A percentile compares a stretch with the other conserved stretches of the same genome.
These are phyloP conservation scores for Gossypium anomalum DNA, from an alignment of 345 rosid genomes.

Conservation along the genomic window DNA sequence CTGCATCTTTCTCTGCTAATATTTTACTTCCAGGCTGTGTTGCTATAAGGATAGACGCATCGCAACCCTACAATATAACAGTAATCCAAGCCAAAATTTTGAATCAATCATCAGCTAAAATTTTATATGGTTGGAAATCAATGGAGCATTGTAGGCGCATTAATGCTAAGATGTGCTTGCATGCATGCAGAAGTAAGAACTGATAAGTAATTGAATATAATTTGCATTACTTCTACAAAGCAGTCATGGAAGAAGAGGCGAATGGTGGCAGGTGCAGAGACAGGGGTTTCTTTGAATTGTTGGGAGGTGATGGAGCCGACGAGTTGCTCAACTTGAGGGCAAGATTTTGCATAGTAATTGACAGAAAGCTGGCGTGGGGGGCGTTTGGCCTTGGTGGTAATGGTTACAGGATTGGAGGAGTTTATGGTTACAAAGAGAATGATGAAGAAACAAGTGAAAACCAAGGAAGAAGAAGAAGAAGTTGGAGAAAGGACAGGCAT, in stretches of 20 bases:
- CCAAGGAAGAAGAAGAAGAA: conserved; percentile 25
- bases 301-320: conserved; percentile 64
- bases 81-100: neutral
- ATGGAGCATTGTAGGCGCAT: conserved; percentile 5
- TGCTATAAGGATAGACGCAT: conserved; percentile 66
- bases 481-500: conserved; percentile 36
- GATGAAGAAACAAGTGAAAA: conserved; percentile 31
- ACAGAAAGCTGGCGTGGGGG: conserved; percentile 40
- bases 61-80: conserved; percentile 60
- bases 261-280: conserved; percentile 82
- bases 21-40: conserved; percentile 51
- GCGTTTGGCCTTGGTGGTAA: conserved; percentile 13
- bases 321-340: conserved; percentile 75
- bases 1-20: conserved; percentile 75
- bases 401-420: conserved; percentile 18
- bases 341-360: conserved; percentile 58
- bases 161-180: neutral
- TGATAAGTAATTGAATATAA: neutral
- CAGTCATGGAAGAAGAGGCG: conserved; percentile 96
- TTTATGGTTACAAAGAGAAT: conserved; percentile 22
- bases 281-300: conserved; percentile 64
- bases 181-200: conserved; percentile 8
- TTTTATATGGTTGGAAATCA: neutral
- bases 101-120: neutral
- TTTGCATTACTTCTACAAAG: conserved; percentile 62